Base-by-base conservation (phyloP, 106 monocot genomes). In the Hemerocallis citrina region DNA sequence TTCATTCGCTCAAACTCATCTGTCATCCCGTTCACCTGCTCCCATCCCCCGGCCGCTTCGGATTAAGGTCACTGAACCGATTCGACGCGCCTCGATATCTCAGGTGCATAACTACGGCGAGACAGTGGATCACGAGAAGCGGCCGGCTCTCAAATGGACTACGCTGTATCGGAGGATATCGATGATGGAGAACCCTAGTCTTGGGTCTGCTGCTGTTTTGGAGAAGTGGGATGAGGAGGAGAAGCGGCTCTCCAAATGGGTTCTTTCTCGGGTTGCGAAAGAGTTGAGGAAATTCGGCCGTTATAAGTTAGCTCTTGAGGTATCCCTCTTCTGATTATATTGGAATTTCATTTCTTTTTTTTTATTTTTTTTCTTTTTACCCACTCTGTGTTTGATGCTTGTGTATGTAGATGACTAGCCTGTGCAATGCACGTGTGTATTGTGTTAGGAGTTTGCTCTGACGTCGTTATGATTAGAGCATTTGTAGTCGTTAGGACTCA, bases 281-380 rank as follows among this genome's bases (percentile, higher is more conserved):
- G 96, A 96, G 72, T 75, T 95, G 34, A 41, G 95, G 25, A 95
- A 84, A 65, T 95, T 73, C 62, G 66, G 81, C 8, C 64, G 86
- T 6, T 75, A 55, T 58, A 81, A 73, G 52, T 74, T 74, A 14
- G 86, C 96, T 8, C 87, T 96, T 21, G 74, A 96, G 84, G 96
- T 84, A 7, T 12, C 5, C 37, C 5, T n/a, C n/a, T n/a, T n/a
- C n/a, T n/a, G n/a, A n/a, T n/a, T n/a, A n/a, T n/a, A n/a, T n/a
- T n/a, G n/a, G n/a, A n/a, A 12, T 2, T 44, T 5, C 2, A 0
- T 57, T 22, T 59, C 12, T 64, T 49, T 59, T 25, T 50, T 19
- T 19, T 7, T 36, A 19, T 1, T 3, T 45, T 7, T 1, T 45
- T 1, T 6, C 15, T 15, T 41, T 2, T 19, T 17, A 1, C 3